phyloP scores from a whole-genome alignment of 768 basidiomycete species.

The Phylloporus sp. region DNA sequence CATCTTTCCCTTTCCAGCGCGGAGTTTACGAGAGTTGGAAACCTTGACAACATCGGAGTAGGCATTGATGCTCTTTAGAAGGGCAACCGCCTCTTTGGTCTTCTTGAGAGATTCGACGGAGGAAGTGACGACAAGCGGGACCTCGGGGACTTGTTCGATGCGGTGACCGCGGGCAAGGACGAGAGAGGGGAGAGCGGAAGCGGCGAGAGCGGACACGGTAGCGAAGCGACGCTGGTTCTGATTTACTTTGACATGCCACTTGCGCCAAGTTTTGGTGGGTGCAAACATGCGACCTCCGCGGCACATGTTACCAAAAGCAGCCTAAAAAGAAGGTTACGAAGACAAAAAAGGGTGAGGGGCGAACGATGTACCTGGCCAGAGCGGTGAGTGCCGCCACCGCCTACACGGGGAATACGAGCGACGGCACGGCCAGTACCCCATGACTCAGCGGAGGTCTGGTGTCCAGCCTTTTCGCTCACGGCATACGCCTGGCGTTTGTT shows the following conservation, averaged over 20 bases:
- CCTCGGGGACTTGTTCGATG: conserved; percentile 95
- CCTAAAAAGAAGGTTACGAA: conserved; percentile 42
- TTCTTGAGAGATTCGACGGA: conserved; percentile 84
- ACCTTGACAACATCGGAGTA: conserved; percentile 95
- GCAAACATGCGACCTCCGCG: conserved; percentile 99
- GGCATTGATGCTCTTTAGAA: conserved; percentile 86
- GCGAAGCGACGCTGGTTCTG: conserved; percentile 99
- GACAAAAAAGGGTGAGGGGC: background rate
- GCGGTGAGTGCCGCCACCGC: conserved; percentile 97
- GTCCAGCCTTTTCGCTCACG: conserved; percentile 96
- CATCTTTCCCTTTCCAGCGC: conserved; percentile 96
- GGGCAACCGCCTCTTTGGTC: conserved; percentile 94
- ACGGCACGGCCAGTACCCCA: conserved; percentile 99
- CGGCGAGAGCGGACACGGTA: conserved; percentile 94
- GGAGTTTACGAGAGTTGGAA: conserved; percentile 93
- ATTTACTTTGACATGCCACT: conserved; percentile 99
- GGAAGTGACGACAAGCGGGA: conserved; percentile 85
- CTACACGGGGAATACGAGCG: conserved; percentile 99
- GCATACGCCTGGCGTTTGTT: conserved; percentile 97
- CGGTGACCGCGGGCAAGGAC: conserved; percentile 99
- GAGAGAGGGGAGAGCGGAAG: conserved; percentile 92
- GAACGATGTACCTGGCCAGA: conserved; percentile 73
- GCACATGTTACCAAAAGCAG: conserved; percentile 99
- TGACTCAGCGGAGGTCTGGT: conserved; percentile 98
- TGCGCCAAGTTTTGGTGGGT: conserved; percentile 98